These are phyloP conservation scores for Amoebophrya sp. DNA, from an alignment of 169 alveolate genomes.

Conservation along the genomic window DNA sequence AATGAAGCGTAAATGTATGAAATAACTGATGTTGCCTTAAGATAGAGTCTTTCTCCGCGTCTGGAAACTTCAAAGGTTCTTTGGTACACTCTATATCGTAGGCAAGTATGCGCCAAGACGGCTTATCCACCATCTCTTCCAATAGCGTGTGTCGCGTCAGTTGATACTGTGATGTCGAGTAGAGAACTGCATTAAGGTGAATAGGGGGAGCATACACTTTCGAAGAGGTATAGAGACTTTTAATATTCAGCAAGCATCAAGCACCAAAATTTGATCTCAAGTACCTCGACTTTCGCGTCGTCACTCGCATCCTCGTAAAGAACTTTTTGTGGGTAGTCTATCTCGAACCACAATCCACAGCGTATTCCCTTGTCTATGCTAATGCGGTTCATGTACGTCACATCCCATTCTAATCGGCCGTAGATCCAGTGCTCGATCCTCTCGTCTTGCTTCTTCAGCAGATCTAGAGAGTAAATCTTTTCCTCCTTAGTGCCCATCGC, in stretches of 20 bases:
- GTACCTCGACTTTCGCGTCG: too few species aligned
- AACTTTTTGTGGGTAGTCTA: conserved; percentile 49
- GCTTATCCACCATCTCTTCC: conserved; percentile 38
- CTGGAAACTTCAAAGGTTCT: conserved; percentile 95
- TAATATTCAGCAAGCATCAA: too few species aligned
- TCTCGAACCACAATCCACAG: conserved; percentile 91
- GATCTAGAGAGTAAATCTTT: conserved; percentile 31
- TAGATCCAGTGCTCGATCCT: not conserved
- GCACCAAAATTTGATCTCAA: not conserved
- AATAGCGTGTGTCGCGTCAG: not conserved
- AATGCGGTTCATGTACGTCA: not conserved
- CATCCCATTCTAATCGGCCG: not conserved
- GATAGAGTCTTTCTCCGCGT: conserved; percentile 67
- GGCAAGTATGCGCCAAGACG: conserved; percentile 83
- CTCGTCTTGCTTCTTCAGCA: conserved; percentile 13
- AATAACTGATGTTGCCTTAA: conserved; percentile 34
- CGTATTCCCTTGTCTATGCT: conserved; percentile 86
- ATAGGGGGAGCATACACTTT: too few species aligned
- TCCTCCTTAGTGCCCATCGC: not conserved
- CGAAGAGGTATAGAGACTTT: too few species aligned
- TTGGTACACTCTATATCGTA: conserved; percentile 96
- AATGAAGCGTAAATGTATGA: not conserved
- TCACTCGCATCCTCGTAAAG: not conserved
- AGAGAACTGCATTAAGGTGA: too few species aligned
- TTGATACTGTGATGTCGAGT: too few species aligned